A percentile compares a stretch with the other conserved stretches of the same genome.
Conservation (phyloP, 1,139 yeast species). For the Taiozyma sp. region DNA sequence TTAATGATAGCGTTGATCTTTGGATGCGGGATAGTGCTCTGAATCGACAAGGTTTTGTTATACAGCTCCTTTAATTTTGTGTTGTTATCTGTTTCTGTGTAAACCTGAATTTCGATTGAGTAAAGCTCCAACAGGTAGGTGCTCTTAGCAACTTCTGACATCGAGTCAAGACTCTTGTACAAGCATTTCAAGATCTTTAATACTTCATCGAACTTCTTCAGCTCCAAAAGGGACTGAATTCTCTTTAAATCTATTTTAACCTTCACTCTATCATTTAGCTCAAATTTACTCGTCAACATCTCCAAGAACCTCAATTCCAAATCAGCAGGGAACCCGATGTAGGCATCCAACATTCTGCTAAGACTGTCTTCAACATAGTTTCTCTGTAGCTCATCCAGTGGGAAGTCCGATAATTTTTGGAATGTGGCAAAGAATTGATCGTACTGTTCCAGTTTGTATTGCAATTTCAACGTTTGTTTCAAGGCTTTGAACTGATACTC, state of each 20-base stretch:
- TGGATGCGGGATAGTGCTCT: constrained; percentile 73
- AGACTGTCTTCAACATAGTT: constrained; percentile 62
- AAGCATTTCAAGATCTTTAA: constrained; percentile 36
- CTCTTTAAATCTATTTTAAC: constrained; percentile 50
- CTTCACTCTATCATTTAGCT: constrained; percentile 48
- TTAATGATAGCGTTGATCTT: constrained; percentile 63
- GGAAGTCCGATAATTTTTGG: constrained; percentile 28
- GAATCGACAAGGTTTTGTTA: constrained; percentile 41
- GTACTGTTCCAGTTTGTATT: constrained; percentile 32
- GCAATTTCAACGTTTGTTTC: constrained; percentile 63
- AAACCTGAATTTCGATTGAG: constrained; percentile 59
- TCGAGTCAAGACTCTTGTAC: constrained; percentile 34
- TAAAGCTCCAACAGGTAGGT: constrained; percentile 55
- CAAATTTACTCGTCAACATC: constrained; percentile 18
- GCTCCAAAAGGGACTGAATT: constrained; percentile 44
- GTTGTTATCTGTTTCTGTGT: constrained; percentile 35
- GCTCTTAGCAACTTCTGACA: constrained; percentile 39
- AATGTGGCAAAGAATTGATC: constrained; percentile 33
- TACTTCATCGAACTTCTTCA: constrained; percentile 34
- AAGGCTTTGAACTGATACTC: constrained; percentile 46
- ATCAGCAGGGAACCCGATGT: constrained; percentile 26
- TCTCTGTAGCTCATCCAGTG: constrained; percentile 27
- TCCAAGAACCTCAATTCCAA: constrained; percentile 14
- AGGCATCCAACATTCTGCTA: constrained; percentile 47
- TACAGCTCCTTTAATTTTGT: constrained; percentile 44